Evolutionary conservation across 169 alveolate species (phyloP).

Genomic region (Toxoplasma gondii): DNA sequence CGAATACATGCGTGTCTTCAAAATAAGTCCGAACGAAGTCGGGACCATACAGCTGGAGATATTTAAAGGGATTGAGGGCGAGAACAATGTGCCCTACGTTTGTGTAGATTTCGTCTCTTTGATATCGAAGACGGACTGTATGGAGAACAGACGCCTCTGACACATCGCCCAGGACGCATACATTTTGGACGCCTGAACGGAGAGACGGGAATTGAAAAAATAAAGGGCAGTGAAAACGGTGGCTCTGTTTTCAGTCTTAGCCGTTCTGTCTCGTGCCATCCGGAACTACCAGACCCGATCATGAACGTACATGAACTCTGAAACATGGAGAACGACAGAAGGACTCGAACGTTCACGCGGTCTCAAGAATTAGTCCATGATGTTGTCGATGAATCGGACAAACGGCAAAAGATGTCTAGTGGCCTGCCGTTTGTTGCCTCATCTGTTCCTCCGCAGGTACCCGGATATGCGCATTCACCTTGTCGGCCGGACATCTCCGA

Average conservation of each 20-base stretch:
- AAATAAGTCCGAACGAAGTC: neutral
- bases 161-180: constrained; percentile 83
- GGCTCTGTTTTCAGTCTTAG: no score
- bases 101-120: constrained; percentile 81
- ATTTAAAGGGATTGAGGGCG: constrained; percentile 88
- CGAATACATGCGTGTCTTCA: constrained; percentile 5
- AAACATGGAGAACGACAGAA: no score
- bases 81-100: constrained; percentile 88
- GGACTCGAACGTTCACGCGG: no score
- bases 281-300: no score
- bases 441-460: no score
- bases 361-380: no score
- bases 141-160: constrained; percentile 87
- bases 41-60: constrained; percentile 54
- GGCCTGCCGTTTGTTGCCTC: no score
- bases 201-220: neutral
- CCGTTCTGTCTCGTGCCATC: no score
- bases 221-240: neutral
- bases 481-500: neutral
- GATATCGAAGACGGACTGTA: constrained; percentile 81
- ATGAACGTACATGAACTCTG: no score
- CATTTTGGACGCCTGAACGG: constrained; percentile 80
- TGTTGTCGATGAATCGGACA: no score
- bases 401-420: no score
- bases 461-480: no score